phyloP scores from a whole-genome alignment of 1,284 basidiomycete species.

The Ceratobasidium sp. region DNA sequence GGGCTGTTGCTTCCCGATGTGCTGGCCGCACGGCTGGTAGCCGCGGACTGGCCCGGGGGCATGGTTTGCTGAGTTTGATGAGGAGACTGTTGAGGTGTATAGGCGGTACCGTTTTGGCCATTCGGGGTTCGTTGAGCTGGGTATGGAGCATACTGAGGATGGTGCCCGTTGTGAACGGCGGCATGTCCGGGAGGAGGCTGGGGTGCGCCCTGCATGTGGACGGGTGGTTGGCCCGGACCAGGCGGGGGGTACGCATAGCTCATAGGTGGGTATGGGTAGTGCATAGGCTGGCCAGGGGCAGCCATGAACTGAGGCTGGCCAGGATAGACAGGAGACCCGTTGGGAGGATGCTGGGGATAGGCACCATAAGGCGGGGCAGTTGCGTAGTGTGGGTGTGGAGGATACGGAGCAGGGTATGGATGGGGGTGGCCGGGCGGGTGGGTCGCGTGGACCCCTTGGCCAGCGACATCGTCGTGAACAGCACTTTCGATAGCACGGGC shows the following conservation, averaged over 20 bases:
- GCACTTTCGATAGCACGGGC: constrained; percentile 41
- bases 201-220: constrained; percentile 25
- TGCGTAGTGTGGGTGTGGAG: constrained; percentile 27
- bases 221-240: constrained; percentile 21
- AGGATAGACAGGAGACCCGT: constrained; percentile 22
- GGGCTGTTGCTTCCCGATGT: constrained; percentile 35
- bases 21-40: constrained; percentile 25
- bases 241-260: constrained; percentile 26
- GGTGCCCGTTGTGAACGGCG: constrained; percentile 25
- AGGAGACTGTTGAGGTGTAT: constrained; percentile 13
- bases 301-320: constrained; percentile 32
- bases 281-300: constrained; percentile 22
- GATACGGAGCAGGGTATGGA: constrained; percentile 16
- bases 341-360: constrained; percentile 33
- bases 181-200: constrained; percentile 16
- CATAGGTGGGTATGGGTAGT: constrained; percentile 21
- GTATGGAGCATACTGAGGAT: constrained; percentile 29
- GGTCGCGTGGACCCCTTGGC: constrained; percentile 19
- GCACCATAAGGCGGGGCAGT: constrained; percentile 22
- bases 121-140: constrained; percentile 5
- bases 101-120: constrained; percentile 7
- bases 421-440: constrained; percentile 28
- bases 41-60: constrained; percentile 22
- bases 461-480: constrained; percentile 13
- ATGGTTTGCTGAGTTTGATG: constrained; percentile 19